These are phyloP conservation scores for Plasmodium reichenowi DNA, from an alignment of 169 alveolate species.

Conservation along the genomic window DNA sequence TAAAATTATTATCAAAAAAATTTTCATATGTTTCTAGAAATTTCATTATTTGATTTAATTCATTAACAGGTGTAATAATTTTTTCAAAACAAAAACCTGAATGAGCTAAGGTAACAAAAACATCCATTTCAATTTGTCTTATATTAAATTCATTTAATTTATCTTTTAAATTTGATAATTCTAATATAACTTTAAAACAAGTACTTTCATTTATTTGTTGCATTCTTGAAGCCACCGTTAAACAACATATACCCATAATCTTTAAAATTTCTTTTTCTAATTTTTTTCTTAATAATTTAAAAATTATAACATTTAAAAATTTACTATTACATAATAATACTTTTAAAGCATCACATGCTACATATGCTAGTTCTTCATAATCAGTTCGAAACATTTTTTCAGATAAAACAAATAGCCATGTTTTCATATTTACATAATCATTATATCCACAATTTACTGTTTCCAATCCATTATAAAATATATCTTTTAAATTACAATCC, in stretches of 20 bases:
- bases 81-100: conserved; percentile 76
- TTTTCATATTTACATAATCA: conserved; percentile 69
- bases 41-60: conserved; percentile 45
- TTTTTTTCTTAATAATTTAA: conserved; percentile 56
- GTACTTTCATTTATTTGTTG: conserved; percentile 75
- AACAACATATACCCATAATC: conserved; percentile 76
- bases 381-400: conserved; percentile 61
- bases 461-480: conserved; percentile 66
- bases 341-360: conserved; percentile 75
- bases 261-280: conserved; percentile 55
- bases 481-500: conserved; percentile 67
- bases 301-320: conserved; percentile 55
- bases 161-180: conserved; percentile 32
- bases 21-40: conserved; percentile 34
- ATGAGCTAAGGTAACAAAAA: conserved; percentile 69
- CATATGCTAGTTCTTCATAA: conserved; percentile 65
- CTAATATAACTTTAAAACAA: conserved; percentile 63
- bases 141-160: conserved; percentile 62
- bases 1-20: conserved; percentile 54
- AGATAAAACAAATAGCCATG: conserved; percentile 70
- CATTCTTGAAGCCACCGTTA: conserved; percentile 77
- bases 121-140: conserved; percentile 73
- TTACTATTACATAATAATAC: conserved; percentile 56
- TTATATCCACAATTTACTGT: conserved; percentile 70
- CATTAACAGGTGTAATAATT: conserved; percentile 71